Evolutionary conservation across 2,329 filamentous ascomycete genomes (phyloP).

Genomic region (Ceratocystis variospora): DNA sequence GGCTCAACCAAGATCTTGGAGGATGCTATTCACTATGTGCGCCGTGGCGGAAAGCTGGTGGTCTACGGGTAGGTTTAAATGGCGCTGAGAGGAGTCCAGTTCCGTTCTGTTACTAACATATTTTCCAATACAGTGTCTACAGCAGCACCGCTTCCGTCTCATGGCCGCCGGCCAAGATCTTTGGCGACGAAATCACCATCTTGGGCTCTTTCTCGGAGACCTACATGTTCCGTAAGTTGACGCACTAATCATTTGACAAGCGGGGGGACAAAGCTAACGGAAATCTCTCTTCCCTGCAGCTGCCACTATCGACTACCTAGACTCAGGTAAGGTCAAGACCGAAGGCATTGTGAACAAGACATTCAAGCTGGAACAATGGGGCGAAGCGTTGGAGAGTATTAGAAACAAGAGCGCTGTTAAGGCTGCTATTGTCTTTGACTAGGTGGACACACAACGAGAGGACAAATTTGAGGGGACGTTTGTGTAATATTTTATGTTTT

Average conservation of each 20-base stretch:
- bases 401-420: constrained; percentile 61
- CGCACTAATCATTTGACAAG: neutral
- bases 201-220: constrained; percentile 61
- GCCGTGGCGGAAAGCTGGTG: constrained; percentile 56
- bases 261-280: neutral
- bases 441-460: neutral
- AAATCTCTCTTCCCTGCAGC: constrained; percentile 22
- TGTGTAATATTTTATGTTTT: neutral
- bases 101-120: neutral
- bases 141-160: constrained; percentile 46
- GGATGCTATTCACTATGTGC: constrained; percentile 56
- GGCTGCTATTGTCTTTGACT: constrained; percentile 56
- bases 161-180: constrained; percentile 61
- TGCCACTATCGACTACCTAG: constrained; percentile 38
- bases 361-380: constrained; percentile 60
- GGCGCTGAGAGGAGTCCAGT: no score
- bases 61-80: constrained; percentile 40
- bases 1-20: constrained; percentile 56
- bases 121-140: constrained; percentile 41
- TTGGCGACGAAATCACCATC: constrained; percentile 55
- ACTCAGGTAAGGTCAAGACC: constrained; percentile 47
- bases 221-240: constrained; percentile 49
- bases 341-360: constrained; percentile 59
- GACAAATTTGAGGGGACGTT: neutral
- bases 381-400: constrained; percentile 55